phyloP scores from a whole-genome alignment of 2,329 filamentous ascomycete genomes.

The Fusarium redolens region DNA sequence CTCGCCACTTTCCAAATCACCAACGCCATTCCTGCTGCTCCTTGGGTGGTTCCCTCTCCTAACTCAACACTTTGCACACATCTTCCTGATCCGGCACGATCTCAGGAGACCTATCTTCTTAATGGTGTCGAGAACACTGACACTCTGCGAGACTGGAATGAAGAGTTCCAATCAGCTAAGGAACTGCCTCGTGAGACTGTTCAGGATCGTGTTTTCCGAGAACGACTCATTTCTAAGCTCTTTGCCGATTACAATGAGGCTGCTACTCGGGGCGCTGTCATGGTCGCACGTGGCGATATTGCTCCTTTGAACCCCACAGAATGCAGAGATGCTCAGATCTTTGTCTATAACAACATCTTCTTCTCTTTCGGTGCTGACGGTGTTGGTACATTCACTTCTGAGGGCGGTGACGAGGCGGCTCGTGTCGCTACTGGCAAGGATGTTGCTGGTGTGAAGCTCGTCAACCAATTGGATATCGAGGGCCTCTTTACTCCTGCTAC shows the following conservation, averaged over 20 bases:
- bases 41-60: conserved; percentile 85
- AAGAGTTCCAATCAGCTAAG: conserved; percentile 96
- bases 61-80: conserved; percentile 75
- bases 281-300: conserved; percentile 93
- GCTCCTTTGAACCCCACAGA: conserved; percentile 95
- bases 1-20: conserved; percentile 95
- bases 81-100: conserved; percentile 84
- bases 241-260: conserved; percentile 99
- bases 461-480: conserved; percentile 96
- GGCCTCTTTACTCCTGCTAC: conserved; percentile 96
- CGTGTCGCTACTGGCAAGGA: conserved; percentile 97
- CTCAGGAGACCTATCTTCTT: conserved; percentile 92
- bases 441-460: conserved; percentile 90
- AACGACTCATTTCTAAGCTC: conserved; percentile 92
- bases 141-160: conserved; percentile 97
- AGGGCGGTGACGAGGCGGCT: conserved; percentile 96
- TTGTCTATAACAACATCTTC: conserved; percentile 99
- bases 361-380: conserved; percentile 98
- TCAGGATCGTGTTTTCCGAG: conserved; percentile 95
- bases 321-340: conserved; percentile 92
- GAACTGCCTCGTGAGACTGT: conserved; percentile 94
- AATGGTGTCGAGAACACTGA: conserved; percentile 93
- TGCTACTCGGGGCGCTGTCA: conserved; percentile 87
- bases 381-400: conserved; percentile 94
- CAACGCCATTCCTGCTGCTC: conserved; percentile 90